Evolutionary conservation across 441 rosid species (phyloP).

Genomic region (Melianthus villosus): DNA sequence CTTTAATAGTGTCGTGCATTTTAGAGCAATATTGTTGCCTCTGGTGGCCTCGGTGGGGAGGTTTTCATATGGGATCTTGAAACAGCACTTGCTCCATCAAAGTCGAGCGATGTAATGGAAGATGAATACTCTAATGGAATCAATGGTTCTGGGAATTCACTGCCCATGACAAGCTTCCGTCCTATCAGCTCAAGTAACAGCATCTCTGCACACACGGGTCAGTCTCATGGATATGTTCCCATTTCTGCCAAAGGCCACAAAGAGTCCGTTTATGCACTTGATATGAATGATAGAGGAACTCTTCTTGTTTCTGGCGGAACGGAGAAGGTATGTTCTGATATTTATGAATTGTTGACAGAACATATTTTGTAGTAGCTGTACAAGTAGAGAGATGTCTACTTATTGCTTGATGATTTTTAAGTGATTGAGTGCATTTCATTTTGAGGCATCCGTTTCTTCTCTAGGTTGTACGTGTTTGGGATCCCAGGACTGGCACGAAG

Average conservation of each 20-base stretch:
- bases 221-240: slow-evolving; percentile 62
- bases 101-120: slow-evolving; percentile 55
- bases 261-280: slow-evolving; percentile 96
- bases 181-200: slow-evolving; percentile 71
- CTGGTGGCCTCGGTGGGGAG: slow-evolving; percentile 99
- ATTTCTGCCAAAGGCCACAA: slow-evolving; percentile 84
- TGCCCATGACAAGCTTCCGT: slow-evolving; percentile 57
- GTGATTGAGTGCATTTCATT: background rate
- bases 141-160: slow-evolving; percentile 38
- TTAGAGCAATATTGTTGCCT: slow-evolving; percentile 90
- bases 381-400: too few species aligned
- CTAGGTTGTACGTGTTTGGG: slow-evolving; percentile 98
- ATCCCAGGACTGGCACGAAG: slow-evolving; percentile 91
- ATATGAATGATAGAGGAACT: slow-evolving; percentile 75
- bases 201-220: slow-evolving; percentile 50
- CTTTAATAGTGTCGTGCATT: slow-evolving; percentile 47
- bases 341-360: background rate
- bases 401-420: background rate
- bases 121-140: slow-evolving; percentile 56
- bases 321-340: slow-evolving; percentile 53
- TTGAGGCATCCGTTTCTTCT: too few species aligned
- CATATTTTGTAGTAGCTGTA: too few species aligned
- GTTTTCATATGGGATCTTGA: slow-evolving; percentile 92
- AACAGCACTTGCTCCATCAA: slow-evolving; percentile 63
- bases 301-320: slow-evolving; percentile 98